Percentiles rank a stretch among this genome's conserved stretches.
Evolutionary conservation across 306 rosid species (phyloP).

Genomic region (Astragalus glycyphyllos): DNA sequence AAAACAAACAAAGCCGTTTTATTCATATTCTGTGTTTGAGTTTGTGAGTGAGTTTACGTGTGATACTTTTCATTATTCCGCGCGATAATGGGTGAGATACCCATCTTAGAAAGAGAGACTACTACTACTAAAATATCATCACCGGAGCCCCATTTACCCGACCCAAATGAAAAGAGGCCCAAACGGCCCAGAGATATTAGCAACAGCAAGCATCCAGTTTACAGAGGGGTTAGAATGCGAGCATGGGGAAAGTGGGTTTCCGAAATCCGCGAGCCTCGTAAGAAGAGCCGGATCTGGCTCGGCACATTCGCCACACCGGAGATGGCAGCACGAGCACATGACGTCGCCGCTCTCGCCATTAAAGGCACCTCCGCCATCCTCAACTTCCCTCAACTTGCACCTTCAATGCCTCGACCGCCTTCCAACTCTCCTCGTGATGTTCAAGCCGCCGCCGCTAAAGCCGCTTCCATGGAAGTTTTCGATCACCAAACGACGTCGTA

Average conservation of each 20-base stretch:
- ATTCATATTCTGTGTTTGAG: no score
- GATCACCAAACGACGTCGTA: constrained; percentile 25
- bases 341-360: constrained; percentile 86
- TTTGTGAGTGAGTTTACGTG: no score
- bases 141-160: neutral
- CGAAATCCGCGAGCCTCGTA: constrained; percentile 95
- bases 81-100: constrained; percentile 48
- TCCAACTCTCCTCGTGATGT: constrained; percentile 83
- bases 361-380: constrained; percentile 90
- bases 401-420: constrained; percentile 75
- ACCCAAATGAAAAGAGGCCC: constrained; percentile 44
- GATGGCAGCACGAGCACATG: constrained; percentile 99
- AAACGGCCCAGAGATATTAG: constrained; percentile 54
- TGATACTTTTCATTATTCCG: no score
- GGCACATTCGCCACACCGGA: constrained; percentile 94
- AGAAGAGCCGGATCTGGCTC: constrained; percentile 98
- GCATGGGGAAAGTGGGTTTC: constrained; percentile 99
- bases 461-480: constrained; percentile 72
- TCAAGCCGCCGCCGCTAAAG: constrained; percentile 90
- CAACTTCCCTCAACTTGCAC: constrained; percentile 84
- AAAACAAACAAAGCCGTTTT: neutral
- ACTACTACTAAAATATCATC: neutral
- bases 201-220: constrained; percentile 73
- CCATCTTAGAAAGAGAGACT: constrained; percentile 42
- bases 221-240: constrained; percentile 95